These are phyloP conservation scores for Cladosporium halotolerans DNA, from an alignment of 2,329 filamentous ascomycete genomes.

Conservation along the genomic window DNA sequence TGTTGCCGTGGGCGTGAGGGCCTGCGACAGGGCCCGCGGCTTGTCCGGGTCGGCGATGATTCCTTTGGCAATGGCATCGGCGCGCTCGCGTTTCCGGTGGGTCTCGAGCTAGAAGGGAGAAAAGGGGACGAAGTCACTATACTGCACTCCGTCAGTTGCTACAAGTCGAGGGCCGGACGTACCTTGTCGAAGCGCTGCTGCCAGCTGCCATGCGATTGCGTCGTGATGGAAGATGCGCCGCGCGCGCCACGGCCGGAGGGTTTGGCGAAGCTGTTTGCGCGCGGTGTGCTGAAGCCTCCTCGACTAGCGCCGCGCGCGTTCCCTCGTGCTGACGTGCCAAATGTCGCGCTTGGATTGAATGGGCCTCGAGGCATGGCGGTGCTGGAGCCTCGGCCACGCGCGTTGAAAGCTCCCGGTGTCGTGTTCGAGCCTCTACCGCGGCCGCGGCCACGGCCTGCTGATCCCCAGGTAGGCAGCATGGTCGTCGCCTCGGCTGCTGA, in stretches of 20 bases:
- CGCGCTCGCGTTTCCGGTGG: conserved; percentile 44
- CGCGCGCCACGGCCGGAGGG: not conserved
- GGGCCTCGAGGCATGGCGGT: not conserved
- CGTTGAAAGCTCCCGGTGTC: not conserved
- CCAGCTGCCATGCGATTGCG: conserved; percentile 14
- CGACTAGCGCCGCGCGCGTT: not conserved
- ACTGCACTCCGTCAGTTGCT: conserved; percentile 21
- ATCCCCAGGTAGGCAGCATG: conserved; percentile 4
- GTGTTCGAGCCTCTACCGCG: conserved; percentile 9
- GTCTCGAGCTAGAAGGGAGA: conserved; percentile 37
- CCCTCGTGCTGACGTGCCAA: not conserved
- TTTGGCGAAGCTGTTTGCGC: not conserved
- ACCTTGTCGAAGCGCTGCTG: conserved; percentile 20
- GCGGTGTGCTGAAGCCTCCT: not conserved
- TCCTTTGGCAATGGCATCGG: conserved; percentile 46
- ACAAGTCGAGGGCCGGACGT: conserved; percentile 9
- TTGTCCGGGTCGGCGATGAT: conserved; percentile 55
- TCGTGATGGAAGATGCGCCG: conserved; percentile 2
- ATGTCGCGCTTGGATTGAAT: not conserved
- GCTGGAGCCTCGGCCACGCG: not conserved
- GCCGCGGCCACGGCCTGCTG: conserved; percentile 10
- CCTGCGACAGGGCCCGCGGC: conserved; percentile 53
- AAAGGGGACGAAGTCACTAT: conserved; percentile 21
- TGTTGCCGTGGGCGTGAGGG: conserved; percentile 56
- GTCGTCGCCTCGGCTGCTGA: conserved; percentile 7